Base-by-base conservation (phyloP, 768 basidiomycete species). In the Leccinum obscurum region DNA sequence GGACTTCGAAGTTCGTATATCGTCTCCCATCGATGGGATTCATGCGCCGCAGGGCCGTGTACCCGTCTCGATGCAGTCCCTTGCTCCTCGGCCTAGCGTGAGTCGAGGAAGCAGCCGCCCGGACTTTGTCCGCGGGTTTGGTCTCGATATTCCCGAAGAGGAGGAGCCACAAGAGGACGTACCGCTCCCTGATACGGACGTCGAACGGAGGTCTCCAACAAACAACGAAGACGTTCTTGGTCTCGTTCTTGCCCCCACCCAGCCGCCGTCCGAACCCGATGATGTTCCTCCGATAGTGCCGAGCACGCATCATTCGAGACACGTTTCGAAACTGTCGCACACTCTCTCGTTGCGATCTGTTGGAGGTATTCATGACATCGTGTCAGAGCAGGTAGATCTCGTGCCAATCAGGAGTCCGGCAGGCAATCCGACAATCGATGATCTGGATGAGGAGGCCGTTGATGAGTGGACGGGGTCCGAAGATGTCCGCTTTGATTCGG, bases 391-490 rank as follows among this genome's bases (percentile, higher is more conserved):
- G 32, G 61, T 70, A 13, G 71, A 75, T 35, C 46, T 71, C 46
- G 66, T 75, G 22, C 72, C 75, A 61, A 65, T 69, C 26, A 68
- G 71, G 24, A 72, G 75, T 57, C 70, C 75, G 10, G 59, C 61
- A 5, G 76, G 75, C 6, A 72, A 71, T 41, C 70, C 72, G 7
- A 70, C 64, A 3, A 66, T 76, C 30, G 77, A 77, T 48, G 77
- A 77, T 56, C 53, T 74, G 46, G 77, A 78, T 48, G 26, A 67
- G 54, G 78, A 76, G 46, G 73, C 66, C 35, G 83, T 85, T 24
- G 87, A 78, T 6, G 91, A 92, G 65, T 92, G 92, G 91, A 93
- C 91, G 4, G 92, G 88, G 15, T 90, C 89, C 44, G 91, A 93
- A 70, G 91, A 91, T 69, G 66, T 85, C 60, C 80, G 79, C 56